Evolutionary conservation across 2,329 filamentous ascomycete species (phyloP), one percentile per base, ranked within the genome.

Genomic region (Aspergillus fumigatus): DNA sequence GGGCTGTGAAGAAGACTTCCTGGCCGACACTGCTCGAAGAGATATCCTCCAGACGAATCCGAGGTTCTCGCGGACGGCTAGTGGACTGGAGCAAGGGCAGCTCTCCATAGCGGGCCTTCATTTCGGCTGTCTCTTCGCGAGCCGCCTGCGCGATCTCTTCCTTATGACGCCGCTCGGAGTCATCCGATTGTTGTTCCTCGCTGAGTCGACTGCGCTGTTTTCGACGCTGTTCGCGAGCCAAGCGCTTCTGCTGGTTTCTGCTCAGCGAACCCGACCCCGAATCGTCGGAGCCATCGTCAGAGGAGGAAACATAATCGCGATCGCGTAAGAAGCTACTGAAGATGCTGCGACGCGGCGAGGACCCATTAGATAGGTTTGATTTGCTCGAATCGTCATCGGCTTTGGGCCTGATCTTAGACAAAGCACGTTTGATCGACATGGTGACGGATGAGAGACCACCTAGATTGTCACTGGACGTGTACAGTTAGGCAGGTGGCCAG

Each of bases 1-100:
- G 82, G 38, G 87, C 88, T 43, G 85, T 84, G 75, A 92, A 91
- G 54, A 77, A 75, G 51, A 91, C 79, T 60, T 82, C 77, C 63
- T 85, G 76, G 35, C 86, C 87, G 21, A 81, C 77, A 56, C 81
- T 74, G n/a, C 75, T 74, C 3, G 75, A 69, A 5, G 76, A 79
- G 51, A 88, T 78, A 45, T 80, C 75, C 14, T 80, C 76, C 19
- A 88, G 73, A 25, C 79, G 73, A 53, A 77, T 67, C 14, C 82
- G 78, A 3, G 73, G 65, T 60, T 83, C 73, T 51, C 77, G 70
- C 57, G 78, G 73, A 70, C 78, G 76, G 55, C 79, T 75, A 58
- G 77, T 77, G 17, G 84, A 87, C 70, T 81, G 81, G 70, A 86
- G 83, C 62, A 86, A 73, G 3, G 81, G 80, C 45, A 84, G 65